Conservation (phyloP, 2,329 filamentous ascomycete species). For the Pseudogymnoascus sp. region DNA sequence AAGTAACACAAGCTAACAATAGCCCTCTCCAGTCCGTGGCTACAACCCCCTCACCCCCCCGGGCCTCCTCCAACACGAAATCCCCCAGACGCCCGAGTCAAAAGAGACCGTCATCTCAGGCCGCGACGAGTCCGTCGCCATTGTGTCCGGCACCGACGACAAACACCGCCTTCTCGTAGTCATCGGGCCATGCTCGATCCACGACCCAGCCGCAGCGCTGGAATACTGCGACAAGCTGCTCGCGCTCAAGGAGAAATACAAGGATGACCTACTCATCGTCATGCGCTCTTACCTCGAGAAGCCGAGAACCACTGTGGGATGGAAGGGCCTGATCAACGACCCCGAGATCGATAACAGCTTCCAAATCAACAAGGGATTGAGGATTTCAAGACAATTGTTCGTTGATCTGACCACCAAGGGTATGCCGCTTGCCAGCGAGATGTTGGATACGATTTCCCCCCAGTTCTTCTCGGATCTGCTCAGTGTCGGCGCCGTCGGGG, state of each 20-base stretch:
- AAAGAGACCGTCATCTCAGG: conserved; percentile 50
- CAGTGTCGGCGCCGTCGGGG: conserved; percentile 86
- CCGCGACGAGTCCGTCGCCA: conserved; percentile 57
- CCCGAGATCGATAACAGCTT: conserved; percentile 95
- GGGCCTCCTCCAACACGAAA: conserved; percentile 91
- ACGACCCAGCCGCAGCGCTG: conserved; percentile 83
- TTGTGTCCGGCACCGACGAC: conserved; percentile 59
- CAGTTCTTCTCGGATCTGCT: conserved; percentile 95
- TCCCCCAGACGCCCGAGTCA: conserved; percentile 45
- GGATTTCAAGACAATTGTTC: conserved; percentile 88
- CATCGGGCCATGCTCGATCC: conserved; percentile 93
- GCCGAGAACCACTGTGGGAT: conserved; percentile 93
- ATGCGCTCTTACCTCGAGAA: conserved; percentile 99
- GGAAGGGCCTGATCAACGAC: conserved; percentile 99
- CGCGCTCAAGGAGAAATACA: conserved; percentile 77
- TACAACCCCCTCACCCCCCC: conserved; percentile 92
- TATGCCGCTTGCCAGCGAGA: conserved; percentile 94
- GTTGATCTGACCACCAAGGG: conserved; percentile 77
- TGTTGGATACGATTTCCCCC: conserved; percentile 97
- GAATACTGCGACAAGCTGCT: conserved; percentile 86
- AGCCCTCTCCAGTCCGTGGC: conserved; percentile 56
- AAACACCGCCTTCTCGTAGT: conserved; percentile 64
- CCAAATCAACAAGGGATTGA: conserved; percentile 98
- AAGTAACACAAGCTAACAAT: conserved; percentile 21
- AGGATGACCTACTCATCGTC: conserved; percentile 82